These are phyloP conservation scores for Fraxinus greggii DNA, from an alignment of 305 asterid genomes.

Conservation along the genomic window DNA sequence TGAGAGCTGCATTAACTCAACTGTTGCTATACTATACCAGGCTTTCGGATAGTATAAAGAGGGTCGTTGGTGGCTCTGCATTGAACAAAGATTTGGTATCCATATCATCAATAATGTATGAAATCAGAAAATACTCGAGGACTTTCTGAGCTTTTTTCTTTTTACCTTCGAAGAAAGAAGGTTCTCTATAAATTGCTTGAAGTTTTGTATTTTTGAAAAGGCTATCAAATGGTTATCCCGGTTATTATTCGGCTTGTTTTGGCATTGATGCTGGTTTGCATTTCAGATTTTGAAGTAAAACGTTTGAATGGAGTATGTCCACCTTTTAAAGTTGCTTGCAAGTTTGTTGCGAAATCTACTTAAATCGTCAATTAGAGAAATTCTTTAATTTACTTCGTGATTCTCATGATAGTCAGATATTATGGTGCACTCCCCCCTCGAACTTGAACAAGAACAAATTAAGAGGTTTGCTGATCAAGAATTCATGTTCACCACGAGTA, in stretches of 20 bases:
- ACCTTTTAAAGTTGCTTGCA: background rate
- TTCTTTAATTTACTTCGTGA: background rate
- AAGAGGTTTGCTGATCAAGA: background rate
- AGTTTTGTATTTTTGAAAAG: background rate
- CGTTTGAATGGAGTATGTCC: background rate
- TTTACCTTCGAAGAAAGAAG: background rate
- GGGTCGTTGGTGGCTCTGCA: slow-evolving; percentile 69
- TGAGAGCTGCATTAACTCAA: slow-evolving; percentile 93
- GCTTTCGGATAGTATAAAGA: slow-evolving; percentile 84
- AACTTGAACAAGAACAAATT: background rate
- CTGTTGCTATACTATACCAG: slow-evolving; percentile 87
- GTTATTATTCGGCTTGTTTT: background rate
- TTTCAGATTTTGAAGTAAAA: background rate
- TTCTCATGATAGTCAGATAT: background rate
- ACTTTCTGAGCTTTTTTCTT: slow-evolving; percentile 37
- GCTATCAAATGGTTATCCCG: background rate
- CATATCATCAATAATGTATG: slow-evolving; percentile 85
- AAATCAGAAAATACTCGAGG: slow-evolving; percentile 87
- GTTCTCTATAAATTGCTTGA: background rate
- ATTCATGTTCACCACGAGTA: background rate
- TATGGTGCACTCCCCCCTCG: background rate
- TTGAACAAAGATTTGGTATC: slow-evolving; percentile 96
- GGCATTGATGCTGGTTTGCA: background rate
- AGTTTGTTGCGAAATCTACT: background rate
- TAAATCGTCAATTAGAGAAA: background rate